Conservation (phyloP, 169 alveolate species). For the Plasmodium cynomolgi region DNA sequence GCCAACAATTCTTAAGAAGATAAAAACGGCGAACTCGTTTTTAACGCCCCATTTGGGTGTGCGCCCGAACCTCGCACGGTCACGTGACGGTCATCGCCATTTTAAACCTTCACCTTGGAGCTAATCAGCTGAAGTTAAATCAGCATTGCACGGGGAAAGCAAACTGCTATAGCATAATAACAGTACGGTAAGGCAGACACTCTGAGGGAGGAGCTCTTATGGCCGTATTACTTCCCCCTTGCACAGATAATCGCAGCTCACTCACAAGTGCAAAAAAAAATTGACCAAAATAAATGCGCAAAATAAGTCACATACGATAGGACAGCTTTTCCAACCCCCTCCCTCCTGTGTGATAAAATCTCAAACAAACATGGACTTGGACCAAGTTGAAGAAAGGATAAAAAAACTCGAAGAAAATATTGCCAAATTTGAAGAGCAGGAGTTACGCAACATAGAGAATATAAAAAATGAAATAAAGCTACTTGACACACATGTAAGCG, state of each 20-base stretch:
- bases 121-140: not conserved
- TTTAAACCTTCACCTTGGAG: not conserved
- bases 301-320: not conserved
- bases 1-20: not conserved
- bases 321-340: not conserved
- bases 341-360: not conserved
- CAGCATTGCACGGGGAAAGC: not conserved
- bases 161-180: too few species aligned
- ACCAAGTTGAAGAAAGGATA: slow-evolving; percentile 30
- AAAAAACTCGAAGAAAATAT: slow-evolving; percentile 46
- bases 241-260: not conserved
- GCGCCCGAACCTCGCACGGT: not conserved
- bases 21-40: not conserved
- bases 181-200: not conserved
- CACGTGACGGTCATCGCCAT: not conserved
- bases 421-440: not conserved
- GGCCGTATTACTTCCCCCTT: not conserved
- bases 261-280: not conserved
- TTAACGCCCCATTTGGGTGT: not conserved
- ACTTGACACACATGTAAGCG: slow-evolving; percentile 14
- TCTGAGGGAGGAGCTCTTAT: not conserved
- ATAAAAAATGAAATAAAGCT: slow-evolving; percentile 27
- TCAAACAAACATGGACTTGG: slow-evolving; percentile 27
- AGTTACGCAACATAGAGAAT: slow-evolving; percentile 11
- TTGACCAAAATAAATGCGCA: not conserved